phyloP scores from a whole-genome alignment of 768 basidiomycete species.

The Leccinellum rugosiceps region DNA sequence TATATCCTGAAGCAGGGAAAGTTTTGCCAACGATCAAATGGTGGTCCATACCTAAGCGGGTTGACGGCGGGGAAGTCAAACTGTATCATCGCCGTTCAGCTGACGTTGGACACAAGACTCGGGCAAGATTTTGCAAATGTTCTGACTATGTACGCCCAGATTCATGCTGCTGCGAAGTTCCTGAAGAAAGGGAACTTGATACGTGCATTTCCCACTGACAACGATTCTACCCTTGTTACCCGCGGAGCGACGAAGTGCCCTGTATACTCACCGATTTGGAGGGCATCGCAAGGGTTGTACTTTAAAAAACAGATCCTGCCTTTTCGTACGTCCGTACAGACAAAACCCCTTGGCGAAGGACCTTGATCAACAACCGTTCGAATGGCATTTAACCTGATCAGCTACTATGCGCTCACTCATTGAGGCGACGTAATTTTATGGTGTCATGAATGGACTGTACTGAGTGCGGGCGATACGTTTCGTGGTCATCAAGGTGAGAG shows the following conservation, averaged over 20 bases:
- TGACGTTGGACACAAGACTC: too few relatives aligned
- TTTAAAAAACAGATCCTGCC: too few relatives aligned
- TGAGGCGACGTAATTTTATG: background rate
- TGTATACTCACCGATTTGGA: too few relatives aligned
- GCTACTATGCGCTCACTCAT: background rate
- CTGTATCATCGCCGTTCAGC: background rate
- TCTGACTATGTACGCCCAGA: too few relatives aligned
- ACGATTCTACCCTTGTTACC: background rate
- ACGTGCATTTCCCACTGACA: background rate
- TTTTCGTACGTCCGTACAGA: background rate
- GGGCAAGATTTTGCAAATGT: too few relatives aligned
- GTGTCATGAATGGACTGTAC: background rate
- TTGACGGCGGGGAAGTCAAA: background rate
- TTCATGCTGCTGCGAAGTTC: background rate
- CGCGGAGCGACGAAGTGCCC: too few relatives aligned
- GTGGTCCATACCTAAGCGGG: too few relatives aligned
- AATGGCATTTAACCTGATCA: background rate
- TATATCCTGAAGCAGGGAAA: background rate
- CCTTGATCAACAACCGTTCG: background rate
- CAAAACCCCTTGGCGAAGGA: too few relatives aligned
- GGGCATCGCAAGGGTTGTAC: too few relatives aligned
- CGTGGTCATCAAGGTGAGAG: conserved; percentile 3
- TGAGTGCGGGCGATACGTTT: conserved; percentile 1
- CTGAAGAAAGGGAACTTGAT: background rate
- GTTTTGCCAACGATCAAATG: too few relatives aligned